Evolutionary conservation across 805 yeast genomes (phyloP).

Genomic region (Sungouiozyma intestinalis): DNA sequence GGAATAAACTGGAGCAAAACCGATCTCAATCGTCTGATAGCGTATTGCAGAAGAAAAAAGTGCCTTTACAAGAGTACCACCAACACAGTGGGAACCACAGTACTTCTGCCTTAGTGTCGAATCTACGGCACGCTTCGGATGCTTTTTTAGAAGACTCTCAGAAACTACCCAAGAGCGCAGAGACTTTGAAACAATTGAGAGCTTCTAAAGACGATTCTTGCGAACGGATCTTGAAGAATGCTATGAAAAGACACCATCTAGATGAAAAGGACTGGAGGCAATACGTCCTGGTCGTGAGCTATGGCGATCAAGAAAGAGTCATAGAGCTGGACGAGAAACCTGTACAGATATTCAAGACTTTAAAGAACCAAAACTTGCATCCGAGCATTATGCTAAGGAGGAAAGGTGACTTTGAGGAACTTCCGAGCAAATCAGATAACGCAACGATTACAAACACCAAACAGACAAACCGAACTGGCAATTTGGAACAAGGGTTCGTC

Average conservation of each 20-base stretch:
- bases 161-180: slow-evolving; percentile 20
- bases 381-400: slow-evolving; percentile 91
- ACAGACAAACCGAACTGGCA: background rate
- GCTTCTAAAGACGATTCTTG: slow-evolving; percentile 91
- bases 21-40: background rate
- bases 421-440: slow-evolving; percentile 6
- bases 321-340: slow-evolving; percentile 82
- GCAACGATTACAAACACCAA: background rate
- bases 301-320: slow-evolving; percentile 82
- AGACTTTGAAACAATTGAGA: slow-evolving; percentile 72
- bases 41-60: background rate
- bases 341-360: slow-evolving; percentile 69
- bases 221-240: slow-evolving; percentile 75
- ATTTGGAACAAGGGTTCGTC: slow-evolving; percentile 13
- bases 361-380: slow-evolving; percentile 74
- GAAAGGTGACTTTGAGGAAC: slow-evolving; percentile 43
- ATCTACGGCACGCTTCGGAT: background rate
- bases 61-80: background rate
- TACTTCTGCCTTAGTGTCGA: background rate
- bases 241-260: slow-evolving; percentile 75
- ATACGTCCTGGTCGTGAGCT: slow-evolving; percentile 80
- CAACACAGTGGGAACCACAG: background rate
- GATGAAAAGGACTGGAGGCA: slow-evolving; percentile 75
- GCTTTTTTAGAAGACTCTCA: background rate
- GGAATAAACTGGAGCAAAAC: background rate